Base-by-base conservation (phyloP, 2,329 filamentous ascomycete species). In the Scedosporium apiospermum region DNA sequence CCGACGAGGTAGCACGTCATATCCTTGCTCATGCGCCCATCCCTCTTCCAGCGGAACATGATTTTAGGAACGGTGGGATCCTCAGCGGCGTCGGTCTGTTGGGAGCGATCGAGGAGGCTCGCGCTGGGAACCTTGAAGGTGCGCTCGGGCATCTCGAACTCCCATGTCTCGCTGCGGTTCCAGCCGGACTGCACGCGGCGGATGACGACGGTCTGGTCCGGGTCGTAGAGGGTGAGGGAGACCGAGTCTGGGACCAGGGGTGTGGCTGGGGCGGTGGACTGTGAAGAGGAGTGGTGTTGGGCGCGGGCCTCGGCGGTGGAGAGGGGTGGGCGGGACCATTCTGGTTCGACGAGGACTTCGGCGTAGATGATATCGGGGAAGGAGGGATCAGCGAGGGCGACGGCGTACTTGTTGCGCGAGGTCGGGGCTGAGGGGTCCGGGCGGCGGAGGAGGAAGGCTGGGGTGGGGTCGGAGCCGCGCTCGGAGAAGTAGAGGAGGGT, bases 181-280 rank as follows among this genome's bases (percentile, higher is more conserved):
- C 92, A 96, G 65, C 88, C 87, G 41, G 89, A 88, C 49, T 87
- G 82, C 67, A 89, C 85, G 69, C 87, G 83, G 68, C 83, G 86
- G 42, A 98, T 83, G 0, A 80, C 69, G 21, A 98, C 79, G 68
- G 89, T 83, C 74, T 95, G 91, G 72, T 98, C 93, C 0, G 95
- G 95, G 72, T 96, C 95, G 80, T 97, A 98, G 3, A 99, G 86
- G 69, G 93, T 88, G 46, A 98, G 82, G n/a, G 82, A 81, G 73
- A 98, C 96, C 61, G 85, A 80, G 63, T 88, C 87, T 0, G 93
- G 93, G 30, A 91, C 83, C 41, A 90, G 80, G 9, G 93, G 89
- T 64, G 89, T 69, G 0, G 88, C 69, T 18, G 87, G 16, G 82
- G 16, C 49, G 1, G 44, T 83, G 23, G 83, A 85, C 76, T 16